Evolutionary conservation across 495 filamentous ascomycete genomes (phyloP), one percentile per base, ranked within the genome.

Genomic region (Talaromyces wortmannii): DNA sequence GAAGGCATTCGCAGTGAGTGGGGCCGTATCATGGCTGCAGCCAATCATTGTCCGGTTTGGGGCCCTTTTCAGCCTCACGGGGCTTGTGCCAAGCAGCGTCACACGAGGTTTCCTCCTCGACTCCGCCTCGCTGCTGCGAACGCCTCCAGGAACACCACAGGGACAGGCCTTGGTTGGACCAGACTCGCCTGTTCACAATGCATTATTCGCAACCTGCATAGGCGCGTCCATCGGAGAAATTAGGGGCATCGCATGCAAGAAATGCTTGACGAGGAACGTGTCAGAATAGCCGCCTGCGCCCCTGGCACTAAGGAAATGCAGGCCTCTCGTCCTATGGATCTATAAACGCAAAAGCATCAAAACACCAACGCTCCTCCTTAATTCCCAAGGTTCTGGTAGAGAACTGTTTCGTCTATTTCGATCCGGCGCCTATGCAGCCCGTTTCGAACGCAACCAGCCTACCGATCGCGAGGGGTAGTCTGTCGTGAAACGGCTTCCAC

Each of bases 371-470:
- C 23, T 23, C 23, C 23, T 23, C 23, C 23, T 23, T 23, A 23
- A 23, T 23, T 23, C 23, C 23, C 23, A 23, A 23, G 23, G 23
- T 1, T 23, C 4, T 23, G 23, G 23, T 23, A 23, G 4, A 23
- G 23, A 4, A 2, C 23, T 23, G 23, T 23, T 23, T 23, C 23
- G 23, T 40, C 36, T 40, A 15, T 29, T 44, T 13, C 42, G 13
- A 7, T 17, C 11, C 13, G 32, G 50, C 50, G 50, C 16, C 23
- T 31, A 31, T 23, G 17, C n/a, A 42, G 17, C 7, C 23, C 4
- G 50, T 42, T 52, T 52, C 15, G 50, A 52, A 23, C 4, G 23
- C 36, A 16, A 45, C 36, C 16, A 52, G 50, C 50, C 50, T 52
- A 52, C 50, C 50, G 29, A 29, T 31, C 29, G 7, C 7, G 23